phyloP scores from a whole-genome alignment of 768 basidiomycete genomes.

The Mycena chlorophos region DNA sequence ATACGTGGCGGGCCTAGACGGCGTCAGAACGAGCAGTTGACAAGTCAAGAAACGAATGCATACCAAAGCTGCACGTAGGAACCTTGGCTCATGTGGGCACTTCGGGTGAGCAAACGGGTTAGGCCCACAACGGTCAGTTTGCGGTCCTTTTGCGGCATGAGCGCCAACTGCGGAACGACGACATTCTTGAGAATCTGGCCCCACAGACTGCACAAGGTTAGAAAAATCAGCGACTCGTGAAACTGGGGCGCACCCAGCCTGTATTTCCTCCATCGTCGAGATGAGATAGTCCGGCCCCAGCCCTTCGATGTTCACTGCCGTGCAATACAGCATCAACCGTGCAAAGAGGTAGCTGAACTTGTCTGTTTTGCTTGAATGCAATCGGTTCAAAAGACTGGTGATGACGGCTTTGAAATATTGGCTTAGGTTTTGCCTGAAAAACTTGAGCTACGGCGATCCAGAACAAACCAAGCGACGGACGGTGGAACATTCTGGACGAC shows the following conservation, averaged over 20 bases:
- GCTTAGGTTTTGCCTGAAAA: conserved; percentile 56
- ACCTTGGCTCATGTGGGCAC: conserved; percentile 64
- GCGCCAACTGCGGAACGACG: conserved; percentile 76
- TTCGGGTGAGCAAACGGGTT: conserved; percentile 75
- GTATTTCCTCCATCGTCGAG: conserved; percentile 77
- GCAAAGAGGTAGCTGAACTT: conserved; percentile 83
- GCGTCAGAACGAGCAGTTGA: background rate
- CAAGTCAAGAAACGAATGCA: background rate
- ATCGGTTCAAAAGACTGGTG: conserved; percentile 77
- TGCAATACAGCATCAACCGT: conserved; percentile 71
- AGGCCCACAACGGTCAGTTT: conserved; percentile 84
- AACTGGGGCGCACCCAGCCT: conserved; percentile 62
- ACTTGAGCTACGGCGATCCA: background rate
- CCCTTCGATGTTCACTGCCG: conserved; percentile 73
- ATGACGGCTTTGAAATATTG: conserved; percentile 75
- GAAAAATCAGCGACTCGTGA: conserved; percentile 3
- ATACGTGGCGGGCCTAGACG: conserved; percentile 66
- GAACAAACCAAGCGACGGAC: conserved; percentile 48
- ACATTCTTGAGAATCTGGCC: conserved; percentile 75
- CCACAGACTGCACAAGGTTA: conserved; percentile 60
- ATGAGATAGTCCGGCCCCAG: conserved; percentile 81
- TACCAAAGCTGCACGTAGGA: conserved; percentile 69
- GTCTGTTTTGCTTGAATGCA: conserved; percentile 88
- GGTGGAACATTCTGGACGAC: conserved; percentile 71
- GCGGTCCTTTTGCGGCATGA: conserved; percentile 78